Percentiles rank a stretch among this genome's conserved stretches.
Evolutionary conservation across 2,329 filamentous ascomycete species (phyloP).

Genomic region (Ophiostoma populinum): DNA sequence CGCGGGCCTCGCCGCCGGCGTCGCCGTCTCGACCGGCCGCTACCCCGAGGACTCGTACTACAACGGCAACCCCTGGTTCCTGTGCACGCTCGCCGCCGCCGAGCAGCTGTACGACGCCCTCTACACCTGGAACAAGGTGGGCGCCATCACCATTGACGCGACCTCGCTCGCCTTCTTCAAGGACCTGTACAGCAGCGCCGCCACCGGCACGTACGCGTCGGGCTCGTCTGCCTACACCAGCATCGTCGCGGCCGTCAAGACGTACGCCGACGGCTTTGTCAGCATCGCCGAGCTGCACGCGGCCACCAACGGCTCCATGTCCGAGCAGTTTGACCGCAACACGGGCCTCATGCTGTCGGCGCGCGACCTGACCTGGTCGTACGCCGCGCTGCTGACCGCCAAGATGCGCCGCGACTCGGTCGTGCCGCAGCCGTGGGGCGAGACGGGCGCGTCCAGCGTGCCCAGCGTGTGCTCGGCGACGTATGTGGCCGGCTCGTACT

Average conservation of each 20-base stretch:
- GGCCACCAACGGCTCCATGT: slow-evolving; percentile 35
- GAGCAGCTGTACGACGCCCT: slow-evolving; percentile 66
- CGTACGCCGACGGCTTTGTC: slow-evolving; percentile 45
- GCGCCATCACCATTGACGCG: slow-evolving; percentile 45
- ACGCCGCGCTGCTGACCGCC: slow-evolving; percentile 52
- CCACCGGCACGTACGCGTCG: slow-evolving; percentile 40
- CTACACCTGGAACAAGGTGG: slow-evolving; percentile 48
- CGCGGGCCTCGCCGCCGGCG: slow-evolving; percentile 38
- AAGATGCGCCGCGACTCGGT: slow-evolving; percentile 35
- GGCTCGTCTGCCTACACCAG: slow-evolving; percentile 31
- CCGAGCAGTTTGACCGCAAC: slow-evolving; percentile 36
- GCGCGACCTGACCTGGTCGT: slow-evolving; percentile 55
- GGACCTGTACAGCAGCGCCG: slow-evolving; percentile 39
- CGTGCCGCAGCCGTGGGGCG: slow-evolving; percentile 33
- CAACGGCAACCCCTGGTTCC: slow-evolving; percentile 59
- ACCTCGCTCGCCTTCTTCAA: slow-evolving; percentile 56
- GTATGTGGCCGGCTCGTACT: slow-evolving; percentile 33
- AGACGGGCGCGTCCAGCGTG: slow-evolving; percentile 16
- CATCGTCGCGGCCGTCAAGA: slow-evolving; percentile 37
- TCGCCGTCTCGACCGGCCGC: slow-evolving; percentile 45
- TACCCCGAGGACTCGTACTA: slow-evolving; percentile 61
- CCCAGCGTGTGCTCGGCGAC: slow-evolving; percentile 30
- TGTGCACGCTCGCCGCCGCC: slow-evolving; percentile 58
- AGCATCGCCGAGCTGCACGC: slow-evolving; percentile 46
- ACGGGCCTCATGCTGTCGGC: slow-evolving; percentile 42